Conservation (phyloP, 2,329 filamentous ascomycete genomes). For the Colletotrichum echinochloae region DNA sequence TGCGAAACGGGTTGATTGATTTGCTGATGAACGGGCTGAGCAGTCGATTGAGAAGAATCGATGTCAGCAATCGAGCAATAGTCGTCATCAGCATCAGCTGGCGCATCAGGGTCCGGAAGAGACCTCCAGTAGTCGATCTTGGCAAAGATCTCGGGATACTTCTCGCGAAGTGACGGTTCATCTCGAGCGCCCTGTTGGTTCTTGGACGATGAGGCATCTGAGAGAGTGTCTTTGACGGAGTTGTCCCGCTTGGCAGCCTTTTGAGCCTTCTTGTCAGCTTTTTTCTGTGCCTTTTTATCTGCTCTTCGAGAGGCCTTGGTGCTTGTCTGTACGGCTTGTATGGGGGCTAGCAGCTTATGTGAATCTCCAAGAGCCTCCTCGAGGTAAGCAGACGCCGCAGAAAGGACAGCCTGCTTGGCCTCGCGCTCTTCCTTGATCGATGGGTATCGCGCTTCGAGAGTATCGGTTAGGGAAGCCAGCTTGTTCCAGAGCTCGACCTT, state of each 20-base stretch:
- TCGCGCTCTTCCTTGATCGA: conserved; percentile 28
- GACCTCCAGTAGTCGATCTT: conserved; percentile 30
- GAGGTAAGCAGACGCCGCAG: neutral
- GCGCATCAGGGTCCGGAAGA: conserved; percentile 7
- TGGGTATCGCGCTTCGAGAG: conserved; percentile 24
- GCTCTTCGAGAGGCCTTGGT: conserved; percentile 27
- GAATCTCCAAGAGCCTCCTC: conserved; percentile 10
- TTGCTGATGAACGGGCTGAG: neutral
- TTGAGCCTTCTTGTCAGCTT: conserved; percentile 30
- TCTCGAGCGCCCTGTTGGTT: neutral
- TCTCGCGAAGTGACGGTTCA: conserved; percentile 6
- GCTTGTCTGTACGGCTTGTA: neutral
- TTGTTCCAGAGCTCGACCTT: conserved; percentile 30
- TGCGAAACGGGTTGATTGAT: neutral
- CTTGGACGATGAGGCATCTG: neutral
- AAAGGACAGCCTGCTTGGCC: conserved; percentile 12
- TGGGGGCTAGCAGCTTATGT: neutral
- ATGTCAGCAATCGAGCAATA: neutral
- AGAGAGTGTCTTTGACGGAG: neutral
- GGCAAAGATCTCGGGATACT: conserved; percentile 28
- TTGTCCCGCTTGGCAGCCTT: conserved; percentile 15
- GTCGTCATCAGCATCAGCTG: neutral
- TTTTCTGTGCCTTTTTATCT: conserved; percentile 31
- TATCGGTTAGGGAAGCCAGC: conserved; percentile 12
- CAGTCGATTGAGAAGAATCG: neutral